Evolutionary conservation across 2,329 filamentous ascomycete genomes (phyloP).

Genomic region (Metarhizium brunneum): DNA sequence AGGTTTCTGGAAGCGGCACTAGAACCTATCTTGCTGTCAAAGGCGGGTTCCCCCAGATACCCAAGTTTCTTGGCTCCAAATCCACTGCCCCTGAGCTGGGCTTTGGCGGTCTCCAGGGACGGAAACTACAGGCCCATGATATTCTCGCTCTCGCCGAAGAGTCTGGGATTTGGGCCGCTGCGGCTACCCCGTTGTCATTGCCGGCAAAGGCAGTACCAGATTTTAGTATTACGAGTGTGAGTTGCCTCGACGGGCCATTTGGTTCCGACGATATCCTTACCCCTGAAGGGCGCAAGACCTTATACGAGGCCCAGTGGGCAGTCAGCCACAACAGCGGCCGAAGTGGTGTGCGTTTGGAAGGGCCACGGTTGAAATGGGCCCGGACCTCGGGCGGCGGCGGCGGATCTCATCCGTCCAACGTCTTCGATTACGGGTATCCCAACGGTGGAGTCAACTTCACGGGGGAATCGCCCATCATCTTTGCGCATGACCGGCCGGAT

Average conservation of each 20-base stretch:
- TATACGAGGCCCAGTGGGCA: slow-evolving; percentile 49
- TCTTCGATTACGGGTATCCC: slow-evolving; percentile 32
- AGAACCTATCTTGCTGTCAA: slow-evolving; percentile 49
- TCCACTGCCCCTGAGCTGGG: slow-evolving; percentile 47
- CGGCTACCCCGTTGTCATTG: slow-evolving; percentile 2
- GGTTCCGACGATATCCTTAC: slow-evolving; percentile 21
- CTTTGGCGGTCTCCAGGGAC: slow-evolving; percentile 51
- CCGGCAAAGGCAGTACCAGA: slow-evolving; percentile 5
- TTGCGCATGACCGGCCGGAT: slow-evolving; percentile 22
- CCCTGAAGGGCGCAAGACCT: slow-evolving; percentile 42
- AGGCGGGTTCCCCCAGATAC: slow-evolving; percentile 29
- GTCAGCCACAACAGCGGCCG: slow-evolving; percentile 52
- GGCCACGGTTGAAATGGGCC: slow-evolving; percentile 49
- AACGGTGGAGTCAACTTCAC: slow-evolving; percentile 24
- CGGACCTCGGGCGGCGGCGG: slow-evolving; percentile 52
- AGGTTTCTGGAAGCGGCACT: slow-evolving; percentile 38
- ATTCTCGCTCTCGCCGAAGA: neutral
- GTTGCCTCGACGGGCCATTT: slow-evolving; percentile 22
- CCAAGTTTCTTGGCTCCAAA: slow-evolving; percentile 49
- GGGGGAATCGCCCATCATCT: slow-evolving; percentile 24
- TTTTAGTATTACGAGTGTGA: slow-evolving; percentile 10
- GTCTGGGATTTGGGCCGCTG: neutral
- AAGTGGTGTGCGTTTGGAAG: slow-evolving; percentile 50
- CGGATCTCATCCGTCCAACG: slow-evolving; percentile 51
- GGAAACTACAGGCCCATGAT: slow-evolving; percentile 35